phyloP scores from a whole-genome alignment of 169 alveolate genomes.

The Hepatocystis sp. region DNA sequence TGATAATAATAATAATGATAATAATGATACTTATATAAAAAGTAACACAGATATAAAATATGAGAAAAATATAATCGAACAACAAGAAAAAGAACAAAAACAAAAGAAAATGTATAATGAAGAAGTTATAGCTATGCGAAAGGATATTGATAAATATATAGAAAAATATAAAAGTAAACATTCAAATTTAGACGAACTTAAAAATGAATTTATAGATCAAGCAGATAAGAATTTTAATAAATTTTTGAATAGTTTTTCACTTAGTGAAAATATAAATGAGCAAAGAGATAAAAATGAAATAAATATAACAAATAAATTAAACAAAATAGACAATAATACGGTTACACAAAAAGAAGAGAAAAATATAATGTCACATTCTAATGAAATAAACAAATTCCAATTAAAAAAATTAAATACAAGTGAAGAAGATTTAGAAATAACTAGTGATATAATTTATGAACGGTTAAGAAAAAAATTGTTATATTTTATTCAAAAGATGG shows the following conservation, averaged over 20 bases:
- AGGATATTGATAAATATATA: conserved; percentile 35
- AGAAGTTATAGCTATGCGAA: conserved; percentile 21
- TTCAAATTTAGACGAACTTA: conserved; percentile 15
- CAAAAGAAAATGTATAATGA: conserved; percentile 10
- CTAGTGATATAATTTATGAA: conserved; percentile 48
- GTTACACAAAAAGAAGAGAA: neutral
- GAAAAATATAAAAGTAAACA: conserved; percentile 12
- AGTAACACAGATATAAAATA: too few relatives aligned
- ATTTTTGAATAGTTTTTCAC: neutral
- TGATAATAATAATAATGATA: neutral
- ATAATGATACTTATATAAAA: too few relatives aligned
- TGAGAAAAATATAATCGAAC: too few relatives aligned
- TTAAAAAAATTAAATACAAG: conserved; percentile 15
- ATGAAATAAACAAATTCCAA: conserved; percentile 17
- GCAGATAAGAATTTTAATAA: conserved; percentile 39
- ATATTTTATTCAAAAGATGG: conserved; percentile 27
- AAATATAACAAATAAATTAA: neutral
- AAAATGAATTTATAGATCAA: conserved; percentile 33
- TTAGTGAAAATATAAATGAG: neutral
- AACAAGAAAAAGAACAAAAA: neutral
- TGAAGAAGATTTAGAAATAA: conserved; percentile 21
- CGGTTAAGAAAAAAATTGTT: conserved; percentile 36
- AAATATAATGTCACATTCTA: neutral
- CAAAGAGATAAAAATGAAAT: neutral
- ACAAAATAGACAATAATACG: neutral